Base-by-base conservation (phyloP, 2,329 filamentous ascomycete species). In the Sclerotinia glacialis region DNA sequence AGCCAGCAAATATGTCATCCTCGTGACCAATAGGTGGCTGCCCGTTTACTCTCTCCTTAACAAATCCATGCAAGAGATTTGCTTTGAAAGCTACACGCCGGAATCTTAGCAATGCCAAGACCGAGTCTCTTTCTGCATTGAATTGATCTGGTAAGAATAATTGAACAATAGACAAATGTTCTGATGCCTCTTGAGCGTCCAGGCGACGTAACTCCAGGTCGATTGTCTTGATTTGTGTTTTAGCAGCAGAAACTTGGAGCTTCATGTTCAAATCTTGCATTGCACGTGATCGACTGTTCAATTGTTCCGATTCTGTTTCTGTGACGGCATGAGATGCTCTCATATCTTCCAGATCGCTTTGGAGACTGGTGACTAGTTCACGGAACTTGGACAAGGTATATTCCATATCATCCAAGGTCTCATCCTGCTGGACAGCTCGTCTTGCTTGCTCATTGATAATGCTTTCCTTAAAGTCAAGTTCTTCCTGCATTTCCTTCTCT, bases 251-350 rank as follows among this genome's bases (percentile, higher is more conserved):
- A 66, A 91, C 86, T 75, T 97, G 94, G 53, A 99, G 84, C 79
- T 96, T 96, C 84, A 94, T 86, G 78, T 98, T 98, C 55, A 99
- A 84, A 74, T 99, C 94, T 86, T 97, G 91, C 89, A 99, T 96
- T 64, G 94, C 93, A 69, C 93, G 87, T 54, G 94, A 96, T 69
- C 92, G 90, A 73, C 86, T 91, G 71, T 89, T 93, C 65, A 98
- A 86, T 77, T 98, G 92, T 76, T 93, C 93, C 0, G 94, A 93
- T 77, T 98, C 93, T 21, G 89, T 89, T 77, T 98, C 95, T 0
- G 93, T 96, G 72, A 98, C 90, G 54, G 93, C 92, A 74, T 96
- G 92, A 5, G 93, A 96, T 16, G 93, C 91, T 68, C 92, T 87
- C 84, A 97, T 94, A 74, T 98, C 93, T 73, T 96, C 91, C 71